Base-by-base conservation (phyloP, 352 stramenopile genomes). In the Globisporangium abappressorium region DNA sequence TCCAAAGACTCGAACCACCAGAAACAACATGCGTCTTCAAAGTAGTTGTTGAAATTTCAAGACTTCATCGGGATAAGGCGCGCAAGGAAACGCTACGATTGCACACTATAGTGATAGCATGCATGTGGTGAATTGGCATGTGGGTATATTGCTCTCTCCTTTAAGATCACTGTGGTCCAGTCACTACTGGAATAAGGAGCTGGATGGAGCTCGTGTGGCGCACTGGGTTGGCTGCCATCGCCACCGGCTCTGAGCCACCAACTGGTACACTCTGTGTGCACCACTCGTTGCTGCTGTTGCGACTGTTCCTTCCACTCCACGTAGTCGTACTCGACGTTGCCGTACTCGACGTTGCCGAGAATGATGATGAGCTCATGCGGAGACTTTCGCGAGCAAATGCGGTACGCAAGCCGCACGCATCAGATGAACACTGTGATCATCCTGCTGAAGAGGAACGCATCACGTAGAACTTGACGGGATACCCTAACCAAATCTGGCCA, bases 371-470 rank as follows among this genome's bases (percentile, higher is more conserved):
- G 57, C 22, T 64, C 64, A 46, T 69, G 18, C 20, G 64, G 28
- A 15, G 12, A 20, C 30, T 53, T 43, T 3, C 64, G n/a, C 36
- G 38, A 64, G 24, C 15, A n/a, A 28, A 68, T 61, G 24, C 66
- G 28, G 5, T 53, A 63, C 34, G 67, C 15, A 4, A 68, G 15
- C 24, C 58, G 65, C 5, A 28, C 30, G 30, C 46, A 67, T 58
- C 65, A 70, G 34, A 70, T 46, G 33, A 70, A 66, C 22, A 67
- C 36, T 2, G 58, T 67, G 34, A 62, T 30, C 60, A 67, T 60
- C 15, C 58, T 49, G 36, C 57, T 67, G 58, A 70, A 38, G 24
- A 70, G 28, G 43, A 70, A 67, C 9, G 65, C 18, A 66, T 51
- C 24, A 70, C 34, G 24, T 59, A 38, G 34, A 67, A 61, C n/a